These are phyloP conservation scores for Suillus cothurnatus DNA, from an alignment of 768 basidiomycete genomes.

Conservation along the genomic window DNA sequence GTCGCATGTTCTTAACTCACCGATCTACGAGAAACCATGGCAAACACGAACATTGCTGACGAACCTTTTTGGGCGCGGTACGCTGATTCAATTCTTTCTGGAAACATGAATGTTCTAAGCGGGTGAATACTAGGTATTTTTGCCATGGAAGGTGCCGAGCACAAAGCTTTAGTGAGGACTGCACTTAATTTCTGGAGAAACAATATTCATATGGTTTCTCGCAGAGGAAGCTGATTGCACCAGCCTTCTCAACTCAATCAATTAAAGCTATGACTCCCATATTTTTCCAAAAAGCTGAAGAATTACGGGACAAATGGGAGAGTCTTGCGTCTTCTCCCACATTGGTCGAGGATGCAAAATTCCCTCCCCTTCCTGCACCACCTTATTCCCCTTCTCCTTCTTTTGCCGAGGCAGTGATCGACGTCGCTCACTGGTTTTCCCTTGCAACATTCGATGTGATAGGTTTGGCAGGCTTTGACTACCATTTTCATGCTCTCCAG, in stretches of 20 bases:
- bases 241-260: slow-evolving; percentile 50
- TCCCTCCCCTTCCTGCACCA: slow-evolving; percentile 12
- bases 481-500: slow-evolving; percentile 50
- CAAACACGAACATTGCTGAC: slow-evolving; percentile 52
- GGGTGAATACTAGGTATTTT: slow-evolving; percentile 42
- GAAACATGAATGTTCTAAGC: not conserved
- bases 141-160: slow-evolving; percentile 53
- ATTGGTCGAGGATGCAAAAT: not conserved
- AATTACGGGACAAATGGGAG: slow-evolving; percentile 49
- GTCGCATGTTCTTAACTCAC: slow-evolving; percentile 49
- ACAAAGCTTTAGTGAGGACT: slow-evolving; percentile 40
- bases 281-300: slow-evolving; percentile 54
- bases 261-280: slow-evolving; percentile 48
- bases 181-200: not conserved
- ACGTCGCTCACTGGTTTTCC: slow-evolving; percentile 60
- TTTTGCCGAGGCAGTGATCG: slow-evolving; percentile 34
- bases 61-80: slow-evolving; percentile 52
- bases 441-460: slow-evolving; percentile 66
- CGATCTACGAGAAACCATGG: slow-evolving; percentile 58
- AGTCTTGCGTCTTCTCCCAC: slow-evolving; percentile 24
- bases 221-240: slow-evolving; percentile 48
- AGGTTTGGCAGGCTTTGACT: slow-evolving; percentile 58
- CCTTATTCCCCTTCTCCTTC: slow-evolving; percentile 7
- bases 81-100: slow-evolving; percentile 8
- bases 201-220: not conserved